These are phyloP conservation scores for Euphorbia lathyris DNA, from an alignment of 345 rosid genomes.

Conservation along the genomic window DNA sequence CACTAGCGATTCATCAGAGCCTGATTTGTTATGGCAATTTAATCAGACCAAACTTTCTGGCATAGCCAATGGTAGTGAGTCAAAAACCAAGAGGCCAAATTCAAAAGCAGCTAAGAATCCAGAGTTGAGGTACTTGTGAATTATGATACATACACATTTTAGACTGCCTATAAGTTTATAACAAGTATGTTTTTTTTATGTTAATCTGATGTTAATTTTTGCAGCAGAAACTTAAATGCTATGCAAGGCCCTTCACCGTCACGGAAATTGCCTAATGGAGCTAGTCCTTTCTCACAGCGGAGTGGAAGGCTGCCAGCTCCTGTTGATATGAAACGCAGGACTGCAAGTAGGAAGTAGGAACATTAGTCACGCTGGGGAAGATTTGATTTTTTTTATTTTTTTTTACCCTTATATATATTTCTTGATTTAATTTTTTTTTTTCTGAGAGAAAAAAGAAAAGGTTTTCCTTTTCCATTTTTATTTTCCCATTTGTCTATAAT, in stretches of 20 bases:
- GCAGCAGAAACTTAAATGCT: constrained; percentile 50
- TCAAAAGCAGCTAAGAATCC: constrained; percentile 50
- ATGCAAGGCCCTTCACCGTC: constrained; percentile 63
- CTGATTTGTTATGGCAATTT: constrained; percentile 86
- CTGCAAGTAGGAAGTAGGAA: constrained; percentile 53
- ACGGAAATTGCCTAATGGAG: constrained; percentile 51
- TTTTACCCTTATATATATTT: constrained; percentile 4
- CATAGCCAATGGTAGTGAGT: constrained; percentile 40
- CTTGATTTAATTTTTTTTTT: constrained; percentile 15
- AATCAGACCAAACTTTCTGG: constrained; percentile 63
- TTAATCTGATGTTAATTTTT: constrained; percentile 6
- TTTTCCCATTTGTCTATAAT: constrained; percentile 27
- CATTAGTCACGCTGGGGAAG: constrained; percentile 29
- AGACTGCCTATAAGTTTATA: no score
- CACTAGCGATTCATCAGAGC: constrained; percentile 88
- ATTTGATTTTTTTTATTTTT: constrained; percentile 26
- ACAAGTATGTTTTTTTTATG: no score
- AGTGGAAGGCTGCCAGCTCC: constrained; percentile 49
- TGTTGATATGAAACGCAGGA: constrained; percentile 62
- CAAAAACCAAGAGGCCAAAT: constrained; percentile 48
- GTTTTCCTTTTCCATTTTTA: constrained; percentile 6
- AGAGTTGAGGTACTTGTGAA: constrained; percentile 20
- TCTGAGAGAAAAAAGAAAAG: constrained; percentile 16
- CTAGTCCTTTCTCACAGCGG: constrained; percentile 36
- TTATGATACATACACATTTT: not conserved